Conservation (phyloP, 2,329 filamentous ascomycete species). For the Fusarium mexicanum region DNA sequence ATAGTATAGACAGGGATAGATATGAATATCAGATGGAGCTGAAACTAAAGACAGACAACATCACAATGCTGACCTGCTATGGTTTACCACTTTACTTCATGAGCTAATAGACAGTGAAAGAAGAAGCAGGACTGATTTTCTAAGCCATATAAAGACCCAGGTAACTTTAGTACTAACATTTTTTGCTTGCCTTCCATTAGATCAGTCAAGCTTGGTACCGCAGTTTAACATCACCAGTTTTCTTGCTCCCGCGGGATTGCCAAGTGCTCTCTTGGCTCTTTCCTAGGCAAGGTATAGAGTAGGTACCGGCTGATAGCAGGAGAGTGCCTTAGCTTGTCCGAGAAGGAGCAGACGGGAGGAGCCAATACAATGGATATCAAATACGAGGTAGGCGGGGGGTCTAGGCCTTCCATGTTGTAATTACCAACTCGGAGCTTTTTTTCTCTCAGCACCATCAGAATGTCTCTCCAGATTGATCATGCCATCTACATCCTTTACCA, state of each 20-base stretch:
- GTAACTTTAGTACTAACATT: background rate
- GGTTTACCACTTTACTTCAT: background rate
- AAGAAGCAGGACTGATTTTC: background rate
- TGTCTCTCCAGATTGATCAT: background rate
- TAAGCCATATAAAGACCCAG: background rate
- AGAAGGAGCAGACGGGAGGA: constrained; percentile 8
- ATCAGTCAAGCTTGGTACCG: background rate
- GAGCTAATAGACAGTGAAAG: background rate
- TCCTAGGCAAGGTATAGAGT: background rate
- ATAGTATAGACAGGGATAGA: background rate
- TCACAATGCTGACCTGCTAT: background rate
- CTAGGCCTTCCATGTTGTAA: background rate
- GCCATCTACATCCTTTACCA: background rate
- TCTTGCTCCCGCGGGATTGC: background rate
- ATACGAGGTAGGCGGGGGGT: constrained; percentile 34
- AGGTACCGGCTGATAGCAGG: background rate
- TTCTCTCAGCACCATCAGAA: background rate
- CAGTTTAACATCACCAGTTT: background rate
- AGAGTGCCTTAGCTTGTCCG: constrained; percentile 8
- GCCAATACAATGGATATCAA: constrained; percentile 8
- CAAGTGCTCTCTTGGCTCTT: background rate
- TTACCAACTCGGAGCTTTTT: background rate
- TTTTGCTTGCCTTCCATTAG: background rate
- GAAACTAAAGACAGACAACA: constrained; percentile 2
- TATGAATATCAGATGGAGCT: background rate